Percentiles rank a stretch among this genome's conserved stretches.
These are phyloP conservation scores for Aspergillus floridensis DNA, from an alignment of 2,329 filamentous ascomycete species.

Conservation along the genomic window DNA sequence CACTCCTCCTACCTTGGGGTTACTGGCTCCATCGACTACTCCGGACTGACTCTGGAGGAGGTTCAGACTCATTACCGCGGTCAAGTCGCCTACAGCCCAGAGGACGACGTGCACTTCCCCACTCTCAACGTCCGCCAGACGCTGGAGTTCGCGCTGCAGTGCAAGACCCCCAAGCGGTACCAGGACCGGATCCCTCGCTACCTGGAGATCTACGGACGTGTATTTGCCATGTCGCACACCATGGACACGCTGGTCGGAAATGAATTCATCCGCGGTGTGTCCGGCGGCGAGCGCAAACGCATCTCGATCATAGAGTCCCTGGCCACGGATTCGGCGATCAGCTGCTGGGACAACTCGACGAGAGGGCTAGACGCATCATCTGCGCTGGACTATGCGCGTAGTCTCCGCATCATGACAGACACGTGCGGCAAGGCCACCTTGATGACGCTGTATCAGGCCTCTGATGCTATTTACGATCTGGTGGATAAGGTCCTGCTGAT, in stretches of 20 bases:
- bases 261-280: constrained; percentile 57
- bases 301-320: constrained; percentile 72
- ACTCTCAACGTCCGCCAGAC: constrained; percentile 71
- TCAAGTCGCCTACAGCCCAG: constrained; percentile 69
- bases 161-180: constrained; percentile 65
- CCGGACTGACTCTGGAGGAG: constrained; percentile 62
- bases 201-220: constrained; percentile 64
- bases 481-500: constrained; percentile 76
- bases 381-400: constrained; percentile 68
- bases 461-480: constrained; percentile 62
- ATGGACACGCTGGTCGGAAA: constrained; percentile 66
- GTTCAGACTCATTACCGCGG: constrained; percentile 65
- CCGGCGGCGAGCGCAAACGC: constrained; percentile 71
- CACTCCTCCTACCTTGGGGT: constrained; percentile 62
- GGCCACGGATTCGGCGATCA: constrained; percentile 66
- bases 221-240: constrained; percentile 71
- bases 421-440: constrained; percentile 65
- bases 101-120: constrained; percentile 70
- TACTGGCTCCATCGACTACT: constrained; percentile 66
- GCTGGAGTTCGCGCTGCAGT: constrained; percentile 66
- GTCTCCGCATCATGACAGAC: constrained; percentile 66
- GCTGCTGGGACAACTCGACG: constrained; percentile 73
- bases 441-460: constrained; percentile 66
- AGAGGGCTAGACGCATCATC: constrained; percentile 71
- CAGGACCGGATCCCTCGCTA: constrained; percentile 62